Conservation (phyloP, 768 basidiomycete species). For the Jaapia argillacea region DNA sequence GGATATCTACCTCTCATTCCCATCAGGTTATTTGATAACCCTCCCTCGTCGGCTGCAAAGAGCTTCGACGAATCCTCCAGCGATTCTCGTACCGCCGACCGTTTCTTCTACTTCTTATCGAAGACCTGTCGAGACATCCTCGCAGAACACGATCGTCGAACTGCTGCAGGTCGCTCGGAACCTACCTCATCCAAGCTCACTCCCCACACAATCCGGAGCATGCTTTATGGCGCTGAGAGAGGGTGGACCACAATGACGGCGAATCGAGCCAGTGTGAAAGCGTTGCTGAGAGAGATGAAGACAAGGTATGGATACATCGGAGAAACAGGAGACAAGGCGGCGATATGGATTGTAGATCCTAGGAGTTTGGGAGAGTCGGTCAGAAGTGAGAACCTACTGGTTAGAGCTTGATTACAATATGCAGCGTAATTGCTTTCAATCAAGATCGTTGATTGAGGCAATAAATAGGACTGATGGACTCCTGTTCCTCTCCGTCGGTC, state of each 20-base stretch:
- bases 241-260: conserved; percentile 88
- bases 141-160: conserved; percentile 26
- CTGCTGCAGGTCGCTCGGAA: conserved; percentile 4
- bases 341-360: conserved; percentile 72
- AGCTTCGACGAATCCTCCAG: not conserved
- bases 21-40: conserved; percentile 35
- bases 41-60: conserved; percentile 2
- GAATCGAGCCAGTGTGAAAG: conserved; percentile 69
- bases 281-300: conserved; percentile 61
- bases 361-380: conserved; percentile 77
- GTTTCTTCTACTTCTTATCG: conserved; percentile 39
- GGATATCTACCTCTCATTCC: conserved; percentile 50
- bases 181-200: conserved; percentile 39
- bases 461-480: too few relatives aligned
- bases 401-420: too few relatives aligned
- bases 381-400: too few relatives aligned
- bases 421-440: too few relatives aligned
- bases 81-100: conserved; percentile 6
- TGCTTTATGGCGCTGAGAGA: conserved; percentile 55
- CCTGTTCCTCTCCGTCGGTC: too few relatives aligned
- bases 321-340: conserved; percentile 19
- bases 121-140: conserved; percentile 47
- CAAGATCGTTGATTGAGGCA: too few relatives aligned
- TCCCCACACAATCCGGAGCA: conserved; percentile 65
- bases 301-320: conserved; percentile 16